Evolutionary conservation across 768 basidiomycete genomes (phyloP), one percentile per base, ranked within the genome.

Genomic region (Krasilnikovozyma curviuscula): DNA sequence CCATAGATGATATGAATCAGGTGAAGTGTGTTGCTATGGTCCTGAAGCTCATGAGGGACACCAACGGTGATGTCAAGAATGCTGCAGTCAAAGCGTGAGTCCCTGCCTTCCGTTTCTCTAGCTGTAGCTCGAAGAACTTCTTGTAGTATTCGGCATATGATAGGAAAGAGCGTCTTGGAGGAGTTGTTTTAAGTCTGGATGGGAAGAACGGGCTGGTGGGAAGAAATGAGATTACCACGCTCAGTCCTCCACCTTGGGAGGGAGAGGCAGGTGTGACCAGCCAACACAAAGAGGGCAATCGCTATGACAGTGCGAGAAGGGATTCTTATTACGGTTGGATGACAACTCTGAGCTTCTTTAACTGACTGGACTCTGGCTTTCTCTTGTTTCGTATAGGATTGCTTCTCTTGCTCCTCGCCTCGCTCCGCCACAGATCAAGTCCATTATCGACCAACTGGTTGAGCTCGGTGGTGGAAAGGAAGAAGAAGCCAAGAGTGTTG

Each of bases 11-110:
- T 62, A 57, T 70, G 5, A 74, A 79, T 28, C 93, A 98, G 69
- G 76, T 70, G 62, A 82, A 81, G 61, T 77, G 91, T 43, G 71
- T 91, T 40, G 75, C 74, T 34, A 77, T 81, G 62, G 86, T 97
- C 1, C 70, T 95, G 35, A 70, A 75, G 29, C 73, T 95, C 18
- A 79, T 95, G 5, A 81, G 83, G 60, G 93, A 98, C 67, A 81
- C 79, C 66, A 95, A 89, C 56, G 86, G 86, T 7, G 93, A 98
- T 69, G 93, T 97, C 55, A 97, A 97, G 71, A 93, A 93, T 60
- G 81, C 84, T 63, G 85, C 86, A 2, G 91, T 93, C 10, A 86
- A 89, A 69, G 89, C 86, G 91, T 83, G 56, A 45, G 73, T 62
- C 12, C n/a, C 25, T n/a, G 16, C 40, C 16, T 38, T 38, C 6